These are phyloP conservation scores for Suillus hirtellus DNA, from an alignment of 768 basidiomycete genomes.

Conservation along the genomic window DNA sequence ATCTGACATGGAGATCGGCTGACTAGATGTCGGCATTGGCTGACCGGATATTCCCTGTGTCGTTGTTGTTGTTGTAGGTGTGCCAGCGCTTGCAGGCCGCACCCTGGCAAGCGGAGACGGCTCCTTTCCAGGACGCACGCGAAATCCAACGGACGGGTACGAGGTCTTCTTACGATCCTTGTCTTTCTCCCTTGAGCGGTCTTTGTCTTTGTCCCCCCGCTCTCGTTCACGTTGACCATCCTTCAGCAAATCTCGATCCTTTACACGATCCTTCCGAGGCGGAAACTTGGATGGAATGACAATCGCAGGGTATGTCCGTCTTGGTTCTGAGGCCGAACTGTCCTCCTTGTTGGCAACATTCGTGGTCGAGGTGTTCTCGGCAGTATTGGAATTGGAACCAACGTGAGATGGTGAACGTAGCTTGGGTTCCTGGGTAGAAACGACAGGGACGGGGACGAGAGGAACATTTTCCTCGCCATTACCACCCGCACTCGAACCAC, in stretches of 20 bases:
- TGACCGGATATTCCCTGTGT: conserved; percentile 5
- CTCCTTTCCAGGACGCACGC: conserved; percentile 43
- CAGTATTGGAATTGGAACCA: neutral
- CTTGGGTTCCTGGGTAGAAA: neutral
- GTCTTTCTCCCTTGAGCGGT: conserved; percentile 33
- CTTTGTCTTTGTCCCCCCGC: conserved; percentile 5
- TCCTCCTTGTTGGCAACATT: neutral
- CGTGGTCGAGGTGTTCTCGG: neutral
- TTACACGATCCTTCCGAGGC: neutral
- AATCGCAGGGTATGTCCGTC: neutral
- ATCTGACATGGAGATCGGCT: conserved; percentile 13
- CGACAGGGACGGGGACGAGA: neutral
- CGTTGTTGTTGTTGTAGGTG: conserved; percentile 15
- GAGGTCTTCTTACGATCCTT: conserved; percentile 42
- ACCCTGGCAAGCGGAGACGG: conserved; percentile 22
- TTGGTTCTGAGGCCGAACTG: neutral
- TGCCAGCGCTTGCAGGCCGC: conserved; percentile 7
- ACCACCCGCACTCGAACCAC: neutral
- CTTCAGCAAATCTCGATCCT: neutral
- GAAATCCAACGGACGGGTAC: conserved; percentile 49
- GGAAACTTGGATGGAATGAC: conserved; percentile 3
- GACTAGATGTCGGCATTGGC: conserved; percentile 10
- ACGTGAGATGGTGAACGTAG: neutral
- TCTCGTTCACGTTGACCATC: neutral
- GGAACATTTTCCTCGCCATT: neutral